Evolutionary conservation across 768 basidiomycete species (phyloP).

Genomic region (Rubroboletus satanas): DNA sequence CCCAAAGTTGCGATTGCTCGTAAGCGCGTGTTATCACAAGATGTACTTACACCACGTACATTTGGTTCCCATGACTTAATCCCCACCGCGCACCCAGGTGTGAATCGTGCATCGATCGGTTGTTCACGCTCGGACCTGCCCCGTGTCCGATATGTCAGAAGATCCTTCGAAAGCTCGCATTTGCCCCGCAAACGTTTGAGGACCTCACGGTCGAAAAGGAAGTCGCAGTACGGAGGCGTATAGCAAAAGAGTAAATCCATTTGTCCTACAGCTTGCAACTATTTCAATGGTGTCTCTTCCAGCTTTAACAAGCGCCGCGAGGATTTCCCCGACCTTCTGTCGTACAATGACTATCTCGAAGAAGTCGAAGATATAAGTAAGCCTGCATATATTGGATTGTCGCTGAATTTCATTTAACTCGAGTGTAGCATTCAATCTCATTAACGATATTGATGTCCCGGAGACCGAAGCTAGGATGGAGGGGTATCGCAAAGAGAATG

Average conservation of each 20-base stretch:
- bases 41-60: conserved; percentile 52
- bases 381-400: conserved; percentile 16
- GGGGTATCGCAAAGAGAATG: conserved; percentile 76
- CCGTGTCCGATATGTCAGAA: conserved; percentile 93
- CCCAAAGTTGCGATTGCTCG: conserved; percentile 87
- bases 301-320: conserved; percentile 94
- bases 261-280: background rate
- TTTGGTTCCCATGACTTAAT: conserved; percentile 8
- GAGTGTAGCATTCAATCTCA: conserved; percentile 83
- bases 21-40: conserved; percentile 98
- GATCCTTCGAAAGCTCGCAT: conserved; percentile 87
- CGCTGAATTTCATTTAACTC: background rate
- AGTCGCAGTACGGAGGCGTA: conserved; percentile 80
- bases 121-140: conserved; percentile 94
- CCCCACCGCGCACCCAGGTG: conserved; percentile 59
- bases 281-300: conserved; percentile 2
- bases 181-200: conserved; percentile 92
- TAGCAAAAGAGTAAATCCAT: conserved; percentile 76
- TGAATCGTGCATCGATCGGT: conserved; percentile 94
- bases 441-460: conserved; percentile 77
- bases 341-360: conserved; percentile 95
- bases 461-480: conserved; percentile 83
- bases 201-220: conserved; percentile 93
- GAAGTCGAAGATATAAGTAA: conserved; percentile 88
- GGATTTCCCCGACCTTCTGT: conserved; percentile 75